These are phyloP conservation scores for Malassezia dermatis DNA, from an alignment of 1,284 basidiomycete species.

Conservation along the genomic window DNA sequence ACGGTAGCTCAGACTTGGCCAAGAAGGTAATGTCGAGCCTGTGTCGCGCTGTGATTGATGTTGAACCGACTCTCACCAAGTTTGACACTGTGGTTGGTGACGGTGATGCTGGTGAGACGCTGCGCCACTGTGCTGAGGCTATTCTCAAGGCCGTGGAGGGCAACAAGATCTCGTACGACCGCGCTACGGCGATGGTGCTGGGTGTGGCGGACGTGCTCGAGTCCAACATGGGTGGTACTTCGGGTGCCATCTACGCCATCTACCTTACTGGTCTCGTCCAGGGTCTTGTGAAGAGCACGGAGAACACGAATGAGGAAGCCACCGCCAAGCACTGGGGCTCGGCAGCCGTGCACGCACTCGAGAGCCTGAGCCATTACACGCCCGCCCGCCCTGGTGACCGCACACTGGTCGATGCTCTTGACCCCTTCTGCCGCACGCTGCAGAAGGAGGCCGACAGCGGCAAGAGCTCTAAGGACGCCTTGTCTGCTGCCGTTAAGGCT, in stretches of 20 bases:
- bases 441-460: background rate
- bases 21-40: slow-evolving; percentile 43
- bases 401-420: slow-evolving; percentile 55
- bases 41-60: slow-evolving; percentile 47
- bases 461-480: slow-evolving; percentile 27
- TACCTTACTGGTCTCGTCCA: slow-evolving; percentile 52
- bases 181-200: slow-evolving; percentile 36
- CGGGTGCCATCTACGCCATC: slow-evolving; percentile 53
- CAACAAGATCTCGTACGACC: slow-evolving; percentile 35
- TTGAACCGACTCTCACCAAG: slow-evolving; percentile 51
- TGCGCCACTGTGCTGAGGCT: slow-evolving; percentile 33
- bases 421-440: slow-evolving; percentile 52
- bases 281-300: slow-evolving; percentile 24
- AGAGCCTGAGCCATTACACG: slow-evolving; percentile 50
- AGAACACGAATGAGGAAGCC: slow-evolving; percentile 21
- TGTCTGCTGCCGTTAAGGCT: slow-evolving; percentile 49
- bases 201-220: slow-evolving; percentile 43
- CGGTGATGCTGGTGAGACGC: slow-evolving; percentile 46
- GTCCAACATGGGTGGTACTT: slow-evolving; percentile 49
- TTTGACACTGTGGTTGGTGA: slow-evolving; percentile 51
- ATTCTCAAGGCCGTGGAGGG: slow-evolving; percentile 34
- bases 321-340: slow-evolving; percentile 35
- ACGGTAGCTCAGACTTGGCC: slow-evolving; percentile 33
- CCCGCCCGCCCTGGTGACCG: slow-evolving; percentile 55
- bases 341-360: slow-evolving; percentile 33